Evolutionary conservation across 106 monocot species (phyloP).

Genomic region (Apostasia ramifera): DNA sequence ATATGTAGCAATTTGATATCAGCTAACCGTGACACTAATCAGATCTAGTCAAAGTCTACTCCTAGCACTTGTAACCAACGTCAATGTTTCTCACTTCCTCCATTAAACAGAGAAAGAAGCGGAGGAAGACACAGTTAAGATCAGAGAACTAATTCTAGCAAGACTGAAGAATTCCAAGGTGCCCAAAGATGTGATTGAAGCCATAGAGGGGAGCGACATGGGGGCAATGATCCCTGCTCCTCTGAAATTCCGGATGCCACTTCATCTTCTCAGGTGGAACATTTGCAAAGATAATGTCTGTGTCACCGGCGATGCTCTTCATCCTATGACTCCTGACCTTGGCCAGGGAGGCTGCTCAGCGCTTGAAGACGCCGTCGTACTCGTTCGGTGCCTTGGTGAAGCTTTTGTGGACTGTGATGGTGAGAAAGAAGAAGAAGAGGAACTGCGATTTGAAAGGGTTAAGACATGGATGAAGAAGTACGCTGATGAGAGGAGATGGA

Average conservation of each 20-base stretch:
- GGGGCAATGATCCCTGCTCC: constrained; percentile 42
- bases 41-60: too few relatives aligned
- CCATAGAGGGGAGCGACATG: constrained; percentile 39
- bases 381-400: constrained; percentile 50
- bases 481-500: constrained; percentile 58
- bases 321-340: constrained; percentile 81
- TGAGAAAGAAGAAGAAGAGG: not conserved
- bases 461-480: constrained; percentile 40
- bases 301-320: constrained; percentile 72
- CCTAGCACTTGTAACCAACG: too few relatives aligned
- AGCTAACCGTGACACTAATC: too few relatives aligned
- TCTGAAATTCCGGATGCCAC: constrained; percentile 41
- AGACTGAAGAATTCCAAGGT: constrained; percentile 27
- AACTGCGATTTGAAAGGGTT: constrained; percentile 21
- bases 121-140: constrained; percentile 14
- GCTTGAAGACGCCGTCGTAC: constrained; percentile 60
- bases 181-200: constrained; percentile 23
- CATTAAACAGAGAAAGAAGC: constrained; percentile 27
- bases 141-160: constrained; percentile 23
- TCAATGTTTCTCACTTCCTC: too few relatives aligned
- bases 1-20: too few relatives aligned
- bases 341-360: constrained; percentile 77
- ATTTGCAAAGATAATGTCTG: constrained; percentile 44
- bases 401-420: constrained; percentile 5
- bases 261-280: constrained; percentile 36